Evolutionary conservation across 768 basidiomycete genomes (phyloP).

Genomic region (Lanmaoa rubissima): DNA sequence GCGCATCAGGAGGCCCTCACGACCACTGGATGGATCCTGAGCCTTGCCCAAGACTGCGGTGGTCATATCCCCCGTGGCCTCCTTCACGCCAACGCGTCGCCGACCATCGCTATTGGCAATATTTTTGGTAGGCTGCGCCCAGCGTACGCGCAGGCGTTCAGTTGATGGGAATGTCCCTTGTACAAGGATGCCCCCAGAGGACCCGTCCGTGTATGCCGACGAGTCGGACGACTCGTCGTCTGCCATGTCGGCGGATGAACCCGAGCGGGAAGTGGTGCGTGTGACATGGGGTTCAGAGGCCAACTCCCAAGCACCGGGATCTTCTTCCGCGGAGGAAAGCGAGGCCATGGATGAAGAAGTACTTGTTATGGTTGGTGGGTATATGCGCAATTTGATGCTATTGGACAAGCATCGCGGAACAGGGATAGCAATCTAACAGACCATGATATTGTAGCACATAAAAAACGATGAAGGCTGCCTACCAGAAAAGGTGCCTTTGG

Average conservation of each 20-base stretch:
- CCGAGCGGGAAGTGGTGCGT: conserved; percentile 50
- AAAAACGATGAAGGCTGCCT: conserved; percentile 17
- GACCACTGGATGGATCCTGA: conserved; percentile 35
- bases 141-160: conserved; percentile 71
- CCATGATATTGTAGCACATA: conserved; percentile 3
- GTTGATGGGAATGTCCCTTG: conserved; percentile 78
- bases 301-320: conserved; percentile 67
- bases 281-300: conserved; percentile 76
- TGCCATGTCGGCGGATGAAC: conserved; percentile 68
- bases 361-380: conserved; percentile 53
- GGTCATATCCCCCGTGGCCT: conserved; percentile 65
- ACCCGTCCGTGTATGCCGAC: conserved; percentile 45
- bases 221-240: conserved; percentile 84
- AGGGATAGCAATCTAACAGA: conserved; percentile 66
- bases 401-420: conserved; percentile 78
- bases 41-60: conserved; percentile 56
- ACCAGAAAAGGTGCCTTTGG: conserved; percentile 77
- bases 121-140: conserved; percentile 64
- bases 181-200: conserved; percentile 62
- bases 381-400: conserved; percentile 69
- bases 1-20: conserved; percentile 59
- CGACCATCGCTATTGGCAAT: conserved; percentile 51
- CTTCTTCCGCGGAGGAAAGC: conserved; percentile 73
- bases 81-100: conserved; percentile 66
- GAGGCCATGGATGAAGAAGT: conserved; percentile 65